phyloP scores from a whole-genome alignment of 2,329 filamentous ascomycete species.

The Neocatenulostroma microsporum region DNA sequence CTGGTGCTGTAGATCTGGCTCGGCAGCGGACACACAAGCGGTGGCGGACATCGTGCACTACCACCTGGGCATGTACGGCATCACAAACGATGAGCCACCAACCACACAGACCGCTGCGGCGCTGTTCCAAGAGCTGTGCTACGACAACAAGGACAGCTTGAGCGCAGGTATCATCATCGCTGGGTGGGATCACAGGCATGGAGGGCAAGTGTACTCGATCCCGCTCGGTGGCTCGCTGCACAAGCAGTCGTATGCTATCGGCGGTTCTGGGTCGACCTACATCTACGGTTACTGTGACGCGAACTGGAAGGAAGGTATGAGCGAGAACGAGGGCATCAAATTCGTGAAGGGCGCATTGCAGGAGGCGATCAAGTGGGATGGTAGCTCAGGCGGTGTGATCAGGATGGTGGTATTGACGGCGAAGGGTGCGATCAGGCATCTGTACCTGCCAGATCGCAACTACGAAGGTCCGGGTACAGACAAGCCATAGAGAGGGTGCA shows the following conservation, averaged over 20 bases:
- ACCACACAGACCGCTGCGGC: conserved; percentile 93
- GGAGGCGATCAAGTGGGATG: conserved; percentile 99
- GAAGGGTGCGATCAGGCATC: conserved; percentile 80
- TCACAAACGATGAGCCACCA: conserved; percentile 79
- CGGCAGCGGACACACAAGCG: conserved; percentile 93
- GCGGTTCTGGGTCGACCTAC: conserved; percentile 94
- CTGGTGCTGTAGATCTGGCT: conserved; percentile 98
- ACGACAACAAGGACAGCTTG: conserved; percentile 89
- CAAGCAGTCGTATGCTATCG: conserved; percentile 94
- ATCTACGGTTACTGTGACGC: conserved; percentile 99
- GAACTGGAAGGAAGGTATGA: conserved; percentile 93
- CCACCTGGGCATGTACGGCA: conserved; percentile 85
- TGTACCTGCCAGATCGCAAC: conserved; percentile 88
- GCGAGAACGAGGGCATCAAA: conserved; percentile 75
- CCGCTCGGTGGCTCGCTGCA: conserved; percentile 93
- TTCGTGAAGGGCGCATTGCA: conserved; percentile 88
- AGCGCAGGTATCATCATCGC: conserved; percentile 96
- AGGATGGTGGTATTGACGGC: conserved; percentile 93
- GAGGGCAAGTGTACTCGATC: conserved; percentile 96
- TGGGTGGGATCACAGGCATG: conserved; percentile 92
- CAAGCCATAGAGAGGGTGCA: too few relatives aligned
- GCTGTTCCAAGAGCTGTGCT: conserved; percentile 97
- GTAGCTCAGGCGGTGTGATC: conserved; percentile 96
- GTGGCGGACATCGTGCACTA: conserved; percentile 98
- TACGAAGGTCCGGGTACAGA: conserved; percentile 65